These are phyloP conservation scores for Trichosporon sp. DNA, from an alignment of 1,284 basidiomycete genomes.

Conservation along the genomic window DNA sequence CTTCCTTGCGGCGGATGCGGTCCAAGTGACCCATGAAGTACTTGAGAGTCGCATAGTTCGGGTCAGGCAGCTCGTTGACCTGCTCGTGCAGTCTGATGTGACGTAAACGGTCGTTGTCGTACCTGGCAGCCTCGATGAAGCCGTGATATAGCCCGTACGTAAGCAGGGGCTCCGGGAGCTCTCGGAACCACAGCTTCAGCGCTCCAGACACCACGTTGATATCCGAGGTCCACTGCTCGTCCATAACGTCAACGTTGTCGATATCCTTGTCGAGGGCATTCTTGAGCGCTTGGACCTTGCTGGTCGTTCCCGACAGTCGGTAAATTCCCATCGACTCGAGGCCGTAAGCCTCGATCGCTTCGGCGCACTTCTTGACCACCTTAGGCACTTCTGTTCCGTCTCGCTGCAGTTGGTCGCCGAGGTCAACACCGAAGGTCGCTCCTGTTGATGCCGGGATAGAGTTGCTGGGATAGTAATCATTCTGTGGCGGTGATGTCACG, in stretches of 20 bases:
- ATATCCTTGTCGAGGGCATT: conserved; percentile 81
- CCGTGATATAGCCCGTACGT: conserved; percentile 77
- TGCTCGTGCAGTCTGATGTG: conserved; percentile 94
- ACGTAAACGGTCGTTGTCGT: conserved; percentile 85
- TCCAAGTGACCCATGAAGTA: conserved; percentile 92
- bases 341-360: conserved; percentile 85
- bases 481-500: not conserved
- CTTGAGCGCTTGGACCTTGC: conserved; percentile 78
- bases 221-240: conserved; percentile 85
- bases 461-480: conserved; percentile 18
- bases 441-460: conserved; percentile 32
- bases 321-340: conserved; percentile 85
- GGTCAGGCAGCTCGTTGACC: conserved; percentile 94
- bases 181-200: conserved; percentile 93
- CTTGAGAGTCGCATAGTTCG: conserved; percentile 96
- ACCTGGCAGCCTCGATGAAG: conserved; percentile 92
- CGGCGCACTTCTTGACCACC: conserved; percentile 82
- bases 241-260: conserved; percentile 73
- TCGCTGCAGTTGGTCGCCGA: conserved; percentile 83
- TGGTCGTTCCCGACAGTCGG: conserved; percentile 84
- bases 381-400: conserved; percentile 84
- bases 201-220: conserved; percentile 94
- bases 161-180: conserved; percentile 88
- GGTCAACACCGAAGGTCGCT: conserved; percentile 81
- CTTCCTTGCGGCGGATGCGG: conserved; percentile 69